phyloP scores from a whole-genome alignment of 1,284 basidiomycete species.

The Thelephora terrestris region DNA sequence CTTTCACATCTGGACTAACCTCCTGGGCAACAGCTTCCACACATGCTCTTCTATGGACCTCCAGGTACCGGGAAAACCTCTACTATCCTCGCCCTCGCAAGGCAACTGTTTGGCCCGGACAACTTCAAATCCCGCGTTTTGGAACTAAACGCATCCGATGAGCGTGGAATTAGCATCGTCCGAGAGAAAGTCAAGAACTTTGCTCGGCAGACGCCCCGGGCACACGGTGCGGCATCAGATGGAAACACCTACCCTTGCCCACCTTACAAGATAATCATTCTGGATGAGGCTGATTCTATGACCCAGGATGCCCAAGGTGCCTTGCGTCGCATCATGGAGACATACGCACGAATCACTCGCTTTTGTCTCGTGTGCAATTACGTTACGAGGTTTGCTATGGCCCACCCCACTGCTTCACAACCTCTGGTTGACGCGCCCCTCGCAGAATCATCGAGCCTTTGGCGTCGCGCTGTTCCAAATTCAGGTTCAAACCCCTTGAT shows the following conservation, averaged over 20 bases:
- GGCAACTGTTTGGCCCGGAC: slow-evolving; percentile 95
- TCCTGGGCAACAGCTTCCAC: slow-evolving; percentile 66
- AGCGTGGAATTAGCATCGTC: slow-evolving; percentile 94
- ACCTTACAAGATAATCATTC: slow-evolving; percentile 97
- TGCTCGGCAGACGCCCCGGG: slow-evolving; percentile 88
- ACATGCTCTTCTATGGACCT: slow-evolving; percentile 99
- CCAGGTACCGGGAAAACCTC: slow-evolving; percentile 99
- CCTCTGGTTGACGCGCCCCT: background rate
- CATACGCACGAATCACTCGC: slow-evolving; percentile 90
- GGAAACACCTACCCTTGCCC: slow-evolving; percentile 89
- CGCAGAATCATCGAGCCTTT: slow-evolving; percentile 97
- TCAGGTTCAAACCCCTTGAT: slow-evolving; percentile 93
- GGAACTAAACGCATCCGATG: slow-evolving; percentile 98
- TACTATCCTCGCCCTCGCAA: slow-evolving; percentile 89
- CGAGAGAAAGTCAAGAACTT: slow-evolving; percentile 99
- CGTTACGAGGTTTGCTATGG: slow-evolving; percentile 73
- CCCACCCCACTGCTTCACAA: background rate
- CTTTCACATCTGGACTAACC: background rate
- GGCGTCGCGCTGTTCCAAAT: slow-evolving; percentile 98
- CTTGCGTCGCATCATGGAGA: slow-evolving; percentile 96
- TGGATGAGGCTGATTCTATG: slow-evolving; percentile 99
- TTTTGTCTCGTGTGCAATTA: slow-evolving; percentile 99
- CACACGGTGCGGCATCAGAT: slow-evolving; percentile 64
- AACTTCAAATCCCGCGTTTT: slow-evolving; percentile 90
- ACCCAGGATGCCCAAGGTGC: slow-evolving; percentile 98